phyloP scores from a whole-genome alignment of 1,284 basidiomycete species.

The Phylloporus sp. region DNA sequence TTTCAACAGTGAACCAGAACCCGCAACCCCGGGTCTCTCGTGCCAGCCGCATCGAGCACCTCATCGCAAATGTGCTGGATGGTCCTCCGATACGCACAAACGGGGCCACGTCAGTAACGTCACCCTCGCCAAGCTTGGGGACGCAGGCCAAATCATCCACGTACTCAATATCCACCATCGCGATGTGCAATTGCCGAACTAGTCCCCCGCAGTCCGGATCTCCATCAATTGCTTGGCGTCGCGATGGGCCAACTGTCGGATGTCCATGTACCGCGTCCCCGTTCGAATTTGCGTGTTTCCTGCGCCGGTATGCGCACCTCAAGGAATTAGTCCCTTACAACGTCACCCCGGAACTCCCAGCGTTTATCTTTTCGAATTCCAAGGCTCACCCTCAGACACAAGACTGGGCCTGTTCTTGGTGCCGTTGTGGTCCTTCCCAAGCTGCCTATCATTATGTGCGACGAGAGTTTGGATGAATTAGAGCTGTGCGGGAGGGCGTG shows the following conservation, averaged over 20 bases:
- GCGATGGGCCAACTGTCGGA: constrained; percentile 33
- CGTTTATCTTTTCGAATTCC: constrained; percentile 46
- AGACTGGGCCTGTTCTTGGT: constrained; percentile 37
- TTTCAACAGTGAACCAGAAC: no score
- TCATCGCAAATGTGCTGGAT: no score
- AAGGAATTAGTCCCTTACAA: constrained; percentile 47
- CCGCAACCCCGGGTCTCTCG: no score
- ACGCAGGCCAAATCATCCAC: constrained; percentile 34
- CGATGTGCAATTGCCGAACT: constrained; percentile 46
- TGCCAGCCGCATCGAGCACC: no score
- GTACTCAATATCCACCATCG: constrained; percentile 46
- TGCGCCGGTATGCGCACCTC: constrained; percentile 44
- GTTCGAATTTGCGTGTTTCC: constrained; percentile 42
- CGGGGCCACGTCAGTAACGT: constrained; percentile 33
- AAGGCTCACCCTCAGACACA: constrained; percentile 25
- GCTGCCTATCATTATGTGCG: constrained; percentile 45
- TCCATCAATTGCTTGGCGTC: constrained; percentile 42
- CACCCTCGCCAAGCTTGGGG: constrained; percentile 32
- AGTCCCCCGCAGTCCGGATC: constrained; percentile 46
- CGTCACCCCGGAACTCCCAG: constrained; percentile 43
- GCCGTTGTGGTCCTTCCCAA: constrained; percentile 39
- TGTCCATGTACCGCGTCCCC: constrained; percentile 38
- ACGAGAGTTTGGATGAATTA: constrained; percentile 33
- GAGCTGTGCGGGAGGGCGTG: constrained; percentile 38
- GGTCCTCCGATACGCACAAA: constrained; percentile 33